Evolutionary conservation across 768 basidiomycete genomes (phyloP).

Genomic region (Pisolithus albus): DNA sequence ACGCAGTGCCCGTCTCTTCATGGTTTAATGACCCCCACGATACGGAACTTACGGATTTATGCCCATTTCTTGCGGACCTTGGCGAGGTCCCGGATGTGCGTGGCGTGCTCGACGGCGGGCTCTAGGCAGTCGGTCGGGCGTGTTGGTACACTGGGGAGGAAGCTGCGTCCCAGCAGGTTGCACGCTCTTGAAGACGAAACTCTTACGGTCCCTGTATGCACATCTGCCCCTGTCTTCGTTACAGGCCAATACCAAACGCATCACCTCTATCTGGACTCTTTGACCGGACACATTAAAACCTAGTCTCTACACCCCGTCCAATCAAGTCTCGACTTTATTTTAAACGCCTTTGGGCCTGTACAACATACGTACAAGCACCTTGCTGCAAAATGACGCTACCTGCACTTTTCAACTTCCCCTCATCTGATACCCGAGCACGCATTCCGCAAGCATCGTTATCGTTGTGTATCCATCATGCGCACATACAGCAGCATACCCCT

Average conservation of each 20-base stretch:
- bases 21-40: constrained; percentile 99
- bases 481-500: constrained; percentile 23
- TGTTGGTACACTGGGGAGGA: constrained; percentile 16
- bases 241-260: constrained; percentile 23
- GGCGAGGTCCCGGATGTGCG: constrained; percentile 82
- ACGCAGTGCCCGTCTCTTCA: constrained; percentile 96
- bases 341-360: constrained; percentile 6
- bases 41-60: constrained; percentile 91
- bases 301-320: constrained; percentile 2
- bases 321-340: constrained; percentile 3
- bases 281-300: background rate
- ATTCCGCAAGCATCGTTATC: constrained; percentile 25
- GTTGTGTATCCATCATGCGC: constrained; percentile 30
- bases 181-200: constrained; percentile 19
- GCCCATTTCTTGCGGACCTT: constrained; percentile 91
- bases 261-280: background rate
- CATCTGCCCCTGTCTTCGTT: constrained; percentile 22
- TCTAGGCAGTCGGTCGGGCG: constrained; percentile 35
- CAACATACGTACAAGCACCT: constrained; percentile 16
- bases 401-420: constrained; percentile 7
- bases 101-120: constrained; percentile 82
- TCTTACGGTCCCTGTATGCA: constrained; percentile 24
- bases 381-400: constrained; percentile 2
- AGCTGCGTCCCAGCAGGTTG: constrained; percentile 10
- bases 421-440: constrained; percentile 22